Evolutionary conservation across 2,329 filamentous ascomycete species (phyloP), one percentile per base, ranked within the genome.

Genomic region (Cytospora chrysosperma): DNA sequence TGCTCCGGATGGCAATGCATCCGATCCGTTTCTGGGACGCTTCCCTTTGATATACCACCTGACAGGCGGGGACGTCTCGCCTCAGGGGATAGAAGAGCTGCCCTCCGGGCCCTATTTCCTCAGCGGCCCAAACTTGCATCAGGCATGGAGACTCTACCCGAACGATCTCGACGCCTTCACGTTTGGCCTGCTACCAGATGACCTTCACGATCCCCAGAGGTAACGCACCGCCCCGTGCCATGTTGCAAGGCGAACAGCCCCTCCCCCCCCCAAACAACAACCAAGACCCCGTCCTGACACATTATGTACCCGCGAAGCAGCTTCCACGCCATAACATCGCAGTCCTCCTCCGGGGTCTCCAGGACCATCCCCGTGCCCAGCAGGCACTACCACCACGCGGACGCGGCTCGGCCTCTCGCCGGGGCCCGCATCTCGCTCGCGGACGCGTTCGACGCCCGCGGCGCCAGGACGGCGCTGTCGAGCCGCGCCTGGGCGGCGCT

Each of bases 401-500:
- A 6, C 56, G 12, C 40, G 9, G 54, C 65, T 8, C 74, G 73
- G 34, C 77, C 76, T 0, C 68, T 79, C 9, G 76, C 72, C 17
- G 78, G 78, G 19, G 62, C 72, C 19, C 76, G 78, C 4, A 61
- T 78, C 4, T 69, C 75, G 26, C 64, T 79, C 13, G 70, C 72
- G 21, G 77, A 80, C 40, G 66, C 70, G 4, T 66, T 73, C 37
- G 69, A 73, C 3, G 62, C 79, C 0, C 66, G 70, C n/a, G 87
- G 87, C 1, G 72, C 87, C 0, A 78, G 78, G 15, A 87, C 84
- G 0, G 79, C 79, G 1, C 77, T 82, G 34, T 87, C 86, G 0
- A 88, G 85, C 61, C 76, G 83, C 34, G 82, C 85, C 1, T 89
- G 82, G 78, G 81, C 80, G 26, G 74, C 81, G 37, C 72, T 89